A percentile compares a stretch with the other conserved stretches of the same genome.
These are phyloP conservation scores for Dryas octopetala DNA, from an alignment of 306 rosid genomes.

Conservation along the genomic window DNA sequence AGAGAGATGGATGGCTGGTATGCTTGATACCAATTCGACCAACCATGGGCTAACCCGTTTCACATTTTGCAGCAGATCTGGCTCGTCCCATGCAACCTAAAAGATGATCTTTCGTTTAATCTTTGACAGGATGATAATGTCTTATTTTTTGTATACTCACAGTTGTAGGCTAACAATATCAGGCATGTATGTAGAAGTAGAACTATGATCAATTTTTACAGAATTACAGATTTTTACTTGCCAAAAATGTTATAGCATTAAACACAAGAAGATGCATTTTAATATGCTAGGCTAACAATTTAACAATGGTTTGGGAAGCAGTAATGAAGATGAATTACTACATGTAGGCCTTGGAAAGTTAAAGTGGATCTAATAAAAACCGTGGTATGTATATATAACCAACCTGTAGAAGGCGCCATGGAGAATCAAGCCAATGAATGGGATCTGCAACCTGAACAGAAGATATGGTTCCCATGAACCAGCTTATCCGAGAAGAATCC, in stretches of 20 bases:
- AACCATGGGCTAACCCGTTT: slow-evolving; percentile 92
- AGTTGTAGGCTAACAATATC: neutral
- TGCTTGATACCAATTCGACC: slow-evolving; percentile 74
- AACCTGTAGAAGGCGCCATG: slow-evolving; percentile 95
- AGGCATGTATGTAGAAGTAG: neutral
- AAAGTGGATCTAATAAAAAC: neutral
- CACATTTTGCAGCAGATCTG: slow-evolving; percentile 92
- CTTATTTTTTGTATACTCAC: slow-evolving; percentile 3
- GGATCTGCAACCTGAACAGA: slow-evolving; percentile 69
- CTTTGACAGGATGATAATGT: neutral
- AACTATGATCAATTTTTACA: slow-evolving; percentile 3
- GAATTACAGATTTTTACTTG: neutral
- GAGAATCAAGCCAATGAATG: slow-evolving; percentile 81
- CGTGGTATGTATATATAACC: neutral
- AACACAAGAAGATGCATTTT: neutral
- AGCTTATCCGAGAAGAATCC: slow-evolving; percentile 90
- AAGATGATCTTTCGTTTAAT: neutral
- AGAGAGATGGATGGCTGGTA: slow-evolving; percentile 70
- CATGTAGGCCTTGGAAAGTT: neutral
- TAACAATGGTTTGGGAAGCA: slow-evolving; percentile 5
- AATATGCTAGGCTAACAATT: neutral
- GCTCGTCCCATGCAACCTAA: slow-evolving; percentile 96
- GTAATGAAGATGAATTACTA: neutral
- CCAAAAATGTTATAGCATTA: neutral
- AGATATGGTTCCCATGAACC: slow-evolving; percentile 98